Base-by-base conservation (phyloP, 305 asterid genomes). In the Fraxinus greggii region DNA sequence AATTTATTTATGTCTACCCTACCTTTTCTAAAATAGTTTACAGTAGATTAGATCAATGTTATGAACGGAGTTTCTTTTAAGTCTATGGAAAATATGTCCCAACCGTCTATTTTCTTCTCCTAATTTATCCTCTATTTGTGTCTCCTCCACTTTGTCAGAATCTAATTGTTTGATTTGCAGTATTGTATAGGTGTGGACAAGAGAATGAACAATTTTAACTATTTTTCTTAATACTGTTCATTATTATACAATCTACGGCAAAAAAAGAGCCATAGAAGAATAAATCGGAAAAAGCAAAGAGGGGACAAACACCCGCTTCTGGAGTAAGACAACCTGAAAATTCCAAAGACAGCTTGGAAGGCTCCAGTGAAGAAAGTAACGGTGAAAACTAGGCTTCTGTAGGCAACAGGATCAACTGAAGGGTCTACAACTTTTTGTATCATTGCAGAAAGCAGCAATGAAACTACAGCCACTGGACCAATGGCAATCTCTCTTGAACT, bases 401-500 rank as follows among this genome's bases (percentile, higher is more conserved):
- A 69, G 23, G 75, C 75, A 69, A 29, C 38, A 12, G 75, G 75
- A 69, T 69, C 75, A 28, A 29, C 75, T 69, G 75, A 69, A 69
- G 75, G 75, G 23, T 69, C 40, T 15, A 69, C 40, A 69, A 69
- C 75, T 69, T 69, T 69, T 69, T 4, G 10, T 69, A 17, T 13
- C 75, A 69, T 69, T 15, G 75, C 21, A 69, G 75, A 69, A 17
- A 87, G 86, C 80, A 87, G 80, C 67, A 87, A 86, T 69, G 90
- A 87, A 61, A 87, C 88, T 35, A 85, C 90, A 0, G 90, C 90
- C 69, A 87, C 90, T 0, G 90, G 90, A 13, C 90, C 90, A 17
- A 87, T 85, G 33, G 88, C 90, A 5, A 87, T 85, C 70, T 85
- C 88, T 61, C 90, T 83, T 21, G 90, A 87, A 81, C 90, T 87